Percentiles rank a stretch among this genome's conserved stretches.
Evolutionary conservation across 768 basidiomycete species (phyloP).

Genomic region (Chalciporus piperatus): DNA sequence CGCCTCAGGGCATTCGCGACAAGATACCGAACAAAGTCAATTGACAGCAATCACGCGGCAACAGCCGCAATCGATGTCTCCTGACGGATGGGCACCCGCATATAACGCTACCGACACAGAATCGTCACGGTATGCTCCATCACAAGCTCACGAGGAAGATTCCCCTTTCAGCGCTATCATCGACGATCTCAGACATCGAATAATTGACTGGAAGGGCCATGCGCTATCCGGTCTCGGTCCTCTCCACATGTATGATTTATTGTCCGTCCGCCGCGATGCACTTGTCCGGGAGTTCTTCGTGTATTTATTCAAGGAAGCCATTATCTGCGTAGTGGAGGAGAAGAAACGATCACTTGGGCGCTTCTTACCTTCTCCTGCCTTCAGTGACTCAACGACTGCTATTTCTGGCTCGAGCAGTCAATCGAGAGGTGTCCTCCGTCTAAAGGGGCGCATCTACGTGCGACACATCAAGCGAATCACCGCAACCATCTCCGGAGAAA

Average conservation of each 20-base stretch:
- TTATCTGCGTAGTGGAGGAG: conserved; percentile 98
- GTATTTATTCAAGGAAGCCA: conserved; percentile 96
- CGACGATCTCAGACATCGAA: conserved; percentile 84
- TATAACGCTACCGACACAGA: conserved; percentile 30
- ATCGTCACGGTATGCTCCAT: conserved; percentile 29
- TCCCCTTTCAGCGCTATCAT: conserved; percentile 82
- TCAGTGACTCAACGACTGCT: conserved; percentile 50
- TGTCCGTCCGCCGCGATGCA: conserved; percentile 84
- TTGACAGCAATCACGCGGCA: conserved; percentile 8
- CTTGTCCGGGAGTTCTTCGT: conserved; percentile 94
- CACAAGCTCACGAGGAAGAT: conserved; percentile 47
- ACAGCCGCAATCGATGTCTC: conserved; percentile 7
- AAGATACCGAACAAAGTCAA: conserved; percentile 23
- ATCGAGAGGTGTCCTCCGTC: conserved; percentile 69
- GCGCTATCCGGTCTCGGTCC: conserved; percentile 85
- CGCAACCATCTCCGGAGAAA: conserved; percentile 76
- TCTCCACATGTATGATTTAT: conserved; percentile 87
- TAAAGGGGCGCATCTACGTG: conserved; percentile 95
- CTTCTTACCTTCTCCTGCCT: conserved; percentile 62
- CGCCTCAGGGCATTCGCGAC: conserved; percentile 16
- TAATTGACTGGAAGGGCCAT: conserved; percentile 96
- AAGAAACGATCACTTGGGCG: conserved; percentile 80
- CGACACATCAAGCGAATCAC: conserved; percentile 90
- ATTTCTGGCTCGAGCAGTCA: conserved; percentile 31
- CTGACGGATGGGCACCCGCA: conserved; percentile 27